phyloP scores from a whole-genome alignment of 108 stramenopile genomes.

The Bacterosira constricta region DNA sequence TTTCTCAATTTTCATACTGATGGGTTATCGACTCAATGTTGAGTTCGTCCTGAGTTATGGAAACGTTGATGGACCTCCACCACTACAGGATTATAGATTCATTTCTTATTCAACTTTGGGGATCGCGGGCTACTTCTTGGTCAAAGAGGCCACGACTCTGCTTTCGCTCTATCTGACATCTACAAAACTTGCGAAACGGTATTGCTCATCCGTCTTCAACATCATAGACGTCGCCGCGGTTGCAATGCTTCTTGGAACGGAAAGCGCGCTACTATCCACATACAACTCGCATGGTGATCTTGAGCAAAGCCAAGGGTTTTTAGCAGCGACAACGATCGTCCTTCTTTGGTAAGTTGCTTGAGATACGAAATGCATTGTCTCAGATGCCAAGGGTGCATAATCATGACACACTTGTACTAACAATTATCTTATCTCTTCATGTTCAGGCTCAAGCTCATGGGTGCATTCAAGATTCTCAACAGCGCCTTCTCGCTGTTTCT shows the following conservation, averaged over 20 bases:
- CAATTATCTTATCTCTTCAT: too few relatives aligned
- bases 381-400: too few relatives aligned
- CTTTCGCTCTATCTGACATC: slow-evolving; percentile 49
- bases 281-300: too few relatives aligned
- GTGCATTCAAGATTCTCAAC: slow-evolving; percentile 50
- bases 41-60: slow-evolving; percentile 33
- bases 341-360: too few relatives aligned
- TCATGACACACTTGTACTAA: too few relatives aligned
- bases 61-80: slow-evolving; percentile 32
- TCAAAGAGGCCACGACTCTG: slow-evolving; percentile 41
- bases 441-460: slow-evolving; percentile 37
- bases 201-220: slow-evolving; percentile 39
- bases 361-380: too few relatives aligned
- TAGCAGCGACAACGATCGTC: slow-evolving; percentile 30
- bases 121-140: slow-evolving; percentile 38
- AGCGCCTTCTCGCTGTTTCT: slow-evolving; percentile 36
- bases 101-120: slow-evolving; percentile 23
- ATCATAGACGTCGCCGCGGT: slow-evolving; percentile 43
- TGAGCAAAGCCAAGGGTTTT: slow-evolving; percentile 26
- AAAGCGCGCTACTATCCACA: background rate
- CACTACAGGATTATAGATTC: slow-evolving; percentile 18
- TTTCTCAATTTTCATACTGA: slow-evolving; percentile 32
- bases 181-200: slow-evolving; percentile 34
- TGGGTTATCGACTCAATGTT: slow-evolving; percentile 43
- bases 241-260: slow-evolving; percentile 17